Percentiles rank a stretch among this genome's conserved stretches.
Conservation (phyloP, 805 yeast genomes). For the Hanseniaspora taiwanica region DNA sequence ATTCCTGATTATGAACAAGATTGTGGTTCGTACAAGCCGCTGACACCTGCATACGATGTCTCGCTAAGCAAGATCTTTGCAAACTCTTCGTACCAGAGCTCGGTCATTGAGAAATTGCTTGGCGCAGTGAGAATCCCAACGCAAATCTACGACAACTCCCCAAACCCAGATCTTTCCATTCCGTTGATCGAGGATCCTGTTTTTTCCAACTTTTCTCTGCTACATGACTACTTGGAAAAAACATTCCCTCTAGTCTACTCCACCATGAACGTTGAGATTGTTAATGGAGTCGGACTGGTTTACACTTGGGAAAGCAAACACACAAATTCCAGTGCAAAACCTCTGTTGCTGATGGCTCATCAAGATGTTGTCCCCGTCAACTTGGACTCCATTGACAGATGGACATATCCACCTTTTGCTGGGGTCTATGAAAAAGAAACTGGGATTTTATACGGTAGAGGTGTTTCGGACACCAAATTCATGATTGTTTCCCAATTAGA, state of each 20-base stretch:
- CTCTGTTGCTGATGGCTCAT: conserved; percentile 53
- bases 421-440: conserved; percentile 43
- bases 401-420: conserved; percentile 48
- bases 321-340: conserved; percentile 29
- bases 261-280: conserved; percentile 30
- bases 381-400: conserved; percentile 34
- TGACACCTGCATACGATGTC: conserved; percentile 5
- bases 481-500: conserved; percentile 46
- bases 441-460: conserved; percentile 46
- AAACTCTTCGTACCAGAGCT: conserved; percentile 6
- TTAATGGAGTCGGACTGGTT: conserved; percentile 46
- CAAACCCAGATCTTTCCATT: conserved; percentile 8
- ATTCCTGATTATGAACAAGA: conserved; percentile 5
- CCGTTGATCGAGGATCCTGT: conserved; percentile 6
- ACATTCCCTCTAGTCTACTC: conserved; percentile 37
- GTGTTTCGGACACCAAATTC: conserved; percentile 53
- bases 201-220: conserved; percentile 12
- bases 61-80: conserved; percentile 7
- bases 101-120: conserved; percentile 22
- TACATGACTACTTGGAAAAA: conserved; percentile 35
- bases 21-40: conserved; percentile 6
- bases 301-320: conserved; percentile 29
- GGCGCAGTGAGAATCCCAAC: conserved; percentile 49
- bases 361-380: conserved; percentile 65
- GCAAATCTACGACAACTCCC: conserved; percentile 35